Evolutionary conservation across 805 yeast genomes (phyloP).

Genomic region (Crinitomyces ghanaensis): DNA sequence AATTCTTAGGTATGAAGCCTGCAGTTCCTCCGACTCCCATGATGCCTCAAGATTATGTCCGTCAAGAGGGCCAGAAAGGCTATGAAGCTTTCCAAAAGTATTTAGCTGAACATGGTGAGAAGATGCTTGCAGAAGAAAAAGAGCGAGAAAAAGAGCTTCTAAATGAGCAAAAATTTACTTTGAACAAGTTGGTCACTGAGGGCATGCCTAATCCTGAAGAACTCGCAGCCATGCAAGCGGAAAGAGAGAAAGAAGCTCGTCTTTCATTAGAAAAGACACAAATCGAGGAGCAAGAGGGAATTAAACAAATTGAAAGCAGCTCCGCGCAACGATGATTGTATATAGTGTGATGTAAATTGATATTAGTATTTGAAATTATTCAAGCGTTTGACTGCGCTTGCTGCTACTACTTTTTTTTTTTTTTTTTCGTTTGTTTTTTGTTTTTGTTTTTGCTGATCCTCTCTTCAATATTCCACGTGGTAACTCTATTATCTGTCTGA

Average conservation of each 20-base stretch:
- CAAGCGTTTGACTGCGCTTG: no score
- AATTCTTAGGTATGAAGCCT: conserved; percentile 52
- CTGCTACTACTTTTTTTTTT: no score
- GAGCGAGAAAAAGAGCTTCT: conserved; percentile 53
- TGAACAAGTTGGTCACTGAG: conserved; percentile 76
- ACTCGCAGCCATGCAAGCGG: conserved; percentile 17
- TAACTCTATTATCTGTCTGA: no score
- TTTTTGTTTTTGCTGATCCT: no score
- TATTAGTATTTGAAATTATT: no score
- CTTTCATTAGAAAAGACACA: no score
- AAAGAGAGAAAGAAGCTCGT: conserved; percentile 9
- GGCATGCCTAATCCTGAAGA: conserved; percentile 32
- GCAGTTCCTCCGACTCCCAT: conserved; percentile 42
- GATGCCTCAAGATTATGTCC: conserved; percentile 78
- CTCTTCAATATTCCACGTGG: no score
- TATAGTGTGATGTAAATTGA: no score
- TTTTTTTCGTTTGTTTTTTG: no score
- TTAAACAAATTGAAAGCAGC: no score
- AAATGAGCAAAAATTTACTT: conserved; percentile 72
- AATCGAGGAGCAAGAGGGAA: no score
- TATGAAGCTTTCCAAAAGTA: conserved; percentile 73
- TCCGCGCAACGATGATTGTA: no score
- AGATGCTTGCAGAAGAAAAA: conserved; percentile 39
- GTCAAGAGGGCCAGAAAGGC: conserved; percentile 87
- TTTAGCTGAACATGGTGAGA: conserved; percentile 67